A percentile compares a stretch with the other conserved stretches of the same genome.
phyloP scores from a whole-genome alignment of 495 filamentous ascomycete species.

The Penicillium maclennaniae region DNA sequence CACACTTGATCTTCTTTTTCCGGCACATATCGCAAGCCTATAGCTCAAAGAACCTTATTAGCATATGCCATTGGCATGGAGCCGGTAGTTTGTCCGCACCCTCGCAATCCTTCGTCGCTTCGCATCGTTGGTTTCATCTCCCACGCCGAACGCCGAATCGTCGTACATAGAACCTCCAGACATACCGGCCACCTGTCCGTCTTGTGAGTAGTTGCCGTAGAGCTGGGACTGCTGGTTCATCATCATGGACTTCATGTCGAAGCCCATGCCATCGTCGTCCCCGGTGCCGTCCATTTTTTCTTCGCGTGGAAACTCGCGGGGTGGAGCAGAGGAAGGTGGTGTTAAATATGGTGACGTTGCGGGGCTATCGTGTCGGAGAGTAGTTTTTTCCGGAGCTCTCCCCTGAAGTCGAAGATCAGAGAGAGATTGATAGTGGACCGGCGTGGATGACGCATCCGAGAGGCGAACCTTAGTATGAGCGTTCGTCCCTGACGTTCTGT shows the following conservation, averaged over 20 bases:
- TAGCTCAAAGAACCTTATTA: background rate
- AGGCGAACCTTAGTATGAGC: background rate
- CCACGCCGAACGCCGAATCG: slow-evolving; percentile 37
- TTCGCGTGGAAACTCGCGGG: slow-evolving; percentile 20
- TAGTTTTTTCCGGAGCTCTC: slow-evolving; percentile 11
- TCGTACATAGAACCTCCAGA: slow-evolving; percentile 63
- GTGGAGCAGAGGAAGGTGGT: slow-evolving; percentile 19
- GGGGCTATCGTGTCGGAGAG: slow-evolving; percentile 16
- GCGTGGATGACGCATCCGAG: slow-evolving; percentile 21
- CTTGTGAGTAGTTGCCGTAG: slow-evolving; percentile 59
- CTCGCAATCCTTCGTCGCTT: slow-evolving; percentile 93
- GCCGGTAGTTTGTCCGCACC: slow-evolving; percentile 42
- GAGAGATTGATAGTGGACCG: background rate
- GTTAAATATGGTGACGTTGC: slow-evolving; percentile 18
- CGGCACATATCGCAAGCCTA: slow-evolving; percentile 98
- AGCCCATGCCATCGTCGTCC: slow-evolving; percentile 41
- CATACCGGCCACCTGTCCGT: slow-evolving; percentile 57
- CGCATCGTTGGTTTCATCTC: slow-evolving; percentile 67
- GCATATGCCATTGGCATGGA: background rate
- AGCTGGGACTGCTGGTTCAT: slow-evolving; percentile 66
- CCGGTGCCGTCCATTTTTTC: slow-evolving; percentile 40
- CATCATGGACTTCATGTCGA: slow-evolving; percentile 40
- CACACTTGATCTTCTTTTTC: slow-evolving; percentile 99
- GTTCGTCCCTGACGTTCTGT: background rate
- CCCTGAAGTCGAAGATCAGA: slow-evolving; percentile 9